phyloP scores from a whole-genome alignment of 1,284 basidiomycete species.

The Trametes polyzona region DNA sequence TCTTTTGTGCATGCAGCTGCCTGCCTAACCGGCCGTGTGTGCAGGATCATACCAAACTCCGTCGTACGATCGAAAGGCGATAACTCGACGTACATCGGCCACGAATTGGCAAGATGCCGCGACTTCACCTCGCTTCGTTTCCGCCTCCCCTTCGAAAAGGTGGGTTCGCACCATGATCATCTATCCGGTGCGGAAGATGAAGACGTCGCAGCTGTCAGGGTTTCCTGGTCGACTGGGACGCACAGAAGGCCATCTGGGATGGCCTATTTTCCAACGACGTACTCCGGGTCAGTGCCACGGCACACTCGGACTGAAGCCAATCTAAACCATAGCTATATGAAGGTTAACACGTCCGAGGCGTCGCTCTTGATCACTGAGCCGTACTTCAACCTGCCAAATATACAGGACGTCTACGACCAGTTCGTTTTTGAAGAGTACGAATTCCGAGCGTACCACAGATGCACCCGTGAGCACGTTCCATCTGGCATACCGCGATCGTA shows the following conservation, averaged over 20 bases:
- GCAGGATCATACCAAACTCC: constrained; percentile 77
- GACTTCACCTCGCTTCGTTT: constrained; percentile 83
- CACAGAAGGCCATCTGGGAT: constrained; percentile 91
- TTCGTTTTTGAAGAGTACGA: constrained; percentile 97
- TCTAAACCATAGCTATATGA: constrained; percentile 4
- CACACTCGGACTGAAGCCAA: neutral
- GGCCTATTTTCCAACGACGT: constrained; percentile 74
- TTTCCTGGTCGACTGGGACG: constrained; percentile 90
- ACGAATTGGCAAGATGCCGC: constrained; percentile 75
- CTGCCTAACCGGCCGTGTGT: constrained; percentile 5
- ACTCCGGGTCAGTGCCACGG: constrained; percentile 59
- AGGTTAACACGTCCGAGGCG: constrained; percentile 76
- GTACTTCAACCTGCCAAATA: constrained; percentile 90
- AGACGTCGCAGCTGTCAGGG: constrained; percentile 55
- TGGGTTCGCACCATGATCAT: constrained; percentile 38
- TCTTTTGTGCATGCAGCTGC: neutral
- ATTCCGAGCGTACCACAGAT: constrained; percentile 81
- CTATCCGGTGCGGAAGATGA: constrained; percentile 3
- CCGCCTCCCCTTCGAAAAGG: constrained; percentile 86
- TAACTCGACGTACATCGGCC: constrained; percentile 78
- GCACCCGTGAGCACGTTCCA: constrained; percentile 66
- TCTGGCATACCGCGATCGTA: constrained; percentile 18
- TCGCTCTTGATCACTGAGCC: constrained; percentile 90
- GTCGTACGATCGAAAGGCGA: constrained; percentile 82
- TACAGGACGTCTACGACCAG: constrained; percentile 91